Evolutionary conservation across 192 early-diverging fungal genomes (phyloP), one percentile per base, ranked within the genome.

Genomic region (Umbelopsis vinacea): DNA sequence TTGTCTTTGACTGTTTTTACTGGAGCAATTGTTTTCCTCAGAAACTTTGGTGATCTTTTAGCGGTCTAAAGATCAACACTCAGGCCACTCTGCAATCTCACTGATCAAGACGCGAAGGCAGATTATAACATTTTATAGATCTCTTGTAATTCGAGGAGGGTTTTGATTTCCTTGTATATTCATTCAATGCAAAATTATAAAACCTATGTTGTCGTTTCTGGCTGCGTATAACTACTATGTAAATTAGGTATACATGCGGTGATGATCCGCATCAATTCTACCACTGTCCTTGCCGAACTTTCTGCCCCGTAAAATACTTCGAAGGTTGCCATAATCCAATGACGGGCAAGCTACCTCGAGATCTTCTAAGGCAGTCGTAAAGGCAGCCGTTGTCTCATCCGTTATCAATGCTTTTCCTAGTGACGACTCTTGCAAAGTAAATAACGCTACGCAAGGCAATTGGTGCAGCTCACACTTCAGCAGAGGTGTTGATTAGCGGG

Each of bases 1-100:
- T 74, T 87, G 71, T 87, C 85, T n/a, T 52, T 87, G 46, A 81
- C 83, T 54, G 85, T 87, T 46, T 87, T 87, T 69, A 77, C 83
- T 37, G 77, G 82, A 52, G 85, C 85, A 35, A 79, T 87, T 52
- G 83, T 84, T 55, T 87, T 87, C 77, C 77, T 87, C 67, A 81
- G 85, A 68, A 81, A 82, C 74, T 83, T 84, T 74, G 85, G 85
- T 52, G 81, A 87, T 68, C 78, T 84, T 68, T 71, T 87, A 67
- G 85, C 81, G 22, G 85, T 87, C 35, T 87, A 84, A 40, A 6
- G 37, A 66, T 10, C 21, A 47, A 43, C 40, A 12, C 40, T 6
- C 5, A 43, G 40, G 40, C 40, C 8, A 43, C 1, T 43, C 11
- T 43, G 40, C 40, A 43, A 43, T 43, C 40, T 12, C 40, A 6